Conservation (phyloP, 1,139 yeast species). For the Lodderomyces parapsilosis region DNA sequence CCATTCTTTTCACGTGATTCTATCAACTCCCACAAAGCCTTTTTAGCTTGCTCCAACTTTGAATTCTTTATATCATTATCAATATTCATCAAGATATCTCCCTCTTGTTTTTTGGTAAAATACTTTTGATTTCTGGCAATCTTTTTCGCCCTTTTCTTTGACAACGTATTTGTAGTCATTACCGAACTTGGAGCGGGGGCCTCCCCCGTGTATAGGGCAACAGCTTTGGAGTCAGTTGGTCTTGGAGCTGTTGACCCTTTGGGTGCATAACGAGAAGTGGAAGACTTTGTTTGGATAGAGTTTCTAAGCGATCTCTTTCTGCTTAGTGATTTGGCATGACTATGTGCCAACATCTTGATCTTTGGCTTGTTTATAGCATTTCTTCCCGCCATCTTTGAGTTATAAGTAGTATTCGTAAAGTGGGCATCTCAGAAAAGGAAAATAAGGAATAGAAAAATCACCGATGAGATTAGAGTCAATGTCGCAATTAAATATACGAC, state of each 20-base stretch:
- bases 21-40: slow-evolving; percentile 67
- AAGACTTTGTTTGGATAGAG: slow-evolving; percentile 43
- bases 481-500: slow-evolving; percentile 1
- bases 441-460: background rate
- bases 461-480: background rate
- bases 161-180: slow-evolving; percentile 59
- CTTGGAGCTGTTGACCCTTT: slow-evolving; percentile 32
- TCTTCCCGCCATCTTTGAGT: slow-evolving; percentile 63
- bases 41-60: slow-evolving; percentile 52
- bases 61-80: slow-evolving; percentile 36
- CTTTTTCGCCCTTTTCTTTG: slow-evolving; percentile 81
- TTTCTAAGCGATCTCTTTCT: slow-evolving; percentile 59
- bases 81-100: slow-evolving; percentile 50
- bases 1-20: slow-evolving; percentile 49
- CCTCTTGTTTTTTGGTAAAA: slow-evolving; percentile 51
- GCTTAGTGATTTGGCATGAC: slow-evolving; percentile 53
- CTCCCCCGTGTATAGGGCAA: slow-evolving; percentile 59
- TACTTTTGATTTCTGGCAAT: slow-evolving; percentile 78
- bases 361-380: slow-evolving; percentile 81
- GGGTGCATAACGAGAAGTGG: slow-evolving; percentile 44
- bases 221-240: slow-evolving; percentile 57
- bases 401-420: background rate
- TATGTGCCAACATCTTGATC: slow-evolving; percentile 53
- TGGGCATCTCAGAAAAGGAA: background rate
- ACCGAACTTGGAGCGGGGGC: slow-evolving; percentile 34